These are phyloP conservation scores for Seiridium cupressi DNA, from an alignment of 2,329 filamentous ascomycete genomes.

Conservation along the genomic window DNA sequence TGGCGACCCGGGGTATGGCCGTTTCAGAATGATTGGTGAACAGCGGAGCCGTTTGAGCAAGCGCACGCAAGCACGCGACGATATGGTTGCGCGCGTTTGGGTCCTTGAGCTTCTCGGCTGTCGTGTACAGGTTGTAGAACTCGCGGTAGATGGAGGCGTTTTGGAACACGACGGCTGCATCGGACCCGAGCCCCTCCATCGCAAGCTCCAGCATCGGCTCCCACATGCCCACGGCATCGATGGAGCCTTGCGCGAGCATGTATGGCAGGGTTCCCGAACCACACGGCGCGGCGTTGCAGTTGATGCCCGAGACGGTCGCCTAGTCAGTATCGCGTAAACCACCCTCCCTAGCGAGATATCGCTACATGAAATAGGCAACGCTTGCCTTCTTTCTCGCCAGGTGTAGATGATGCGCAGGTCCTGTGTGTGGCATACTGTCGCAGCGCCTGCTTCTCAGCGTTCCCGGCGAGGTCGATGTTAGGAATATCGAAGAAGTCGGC, in stretches of 20 bases:
- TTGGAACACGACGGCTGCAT: constrained; percentile 24
- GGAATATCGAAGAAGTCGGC: constrained; percentile 22
- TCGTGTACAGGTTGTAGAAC: constrained; percentile 31
- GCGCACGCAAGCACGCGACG: constrained; percentile 25
- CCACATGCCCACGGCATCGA: constrained; percentile 33
- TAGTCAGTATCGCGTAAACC: constrained; percentile 26
- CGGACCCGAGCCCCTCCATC: constrained; percentile 21
- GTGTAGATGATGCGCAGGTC: constrained; percentile 29
- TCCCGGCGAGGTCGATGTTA: constrained; percentile 28
- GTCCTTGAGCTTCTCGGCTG: constrained; percentile 27
- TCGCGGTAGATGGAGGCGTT: constrained; percentile 29
- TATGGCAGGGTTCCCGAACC: constrained; percentile 24
- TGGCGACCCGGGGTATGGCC: constrained; percentile 22
- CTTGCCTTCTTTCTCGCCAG: constrained; percentile 25
- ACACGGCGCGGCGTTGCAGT: constrained; percentile 28
- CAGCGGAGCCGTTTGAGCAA: constrained; percentile 26
- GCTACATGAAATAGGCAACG: constrained; percentile 31
- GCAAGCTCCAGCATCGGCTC: constrained; percentile 31
- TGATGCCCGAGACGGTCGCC: constrained; percentile 21
- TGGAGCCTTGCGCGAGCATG: constrained; percentile 21
- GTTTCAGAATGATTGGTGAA: constrained; percentile 23
- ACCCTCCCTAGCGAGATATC: constrained; percentile 21
- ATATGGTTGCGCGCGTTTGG: constrained; percentile 25
- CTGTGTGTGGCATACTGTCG: constrained; percentile 26
- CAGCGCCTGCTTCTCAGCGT: constrained; percentile 33